Conservation (phyloP, 208 protist species). For the Acanthamoeba castellanii region DNA sequence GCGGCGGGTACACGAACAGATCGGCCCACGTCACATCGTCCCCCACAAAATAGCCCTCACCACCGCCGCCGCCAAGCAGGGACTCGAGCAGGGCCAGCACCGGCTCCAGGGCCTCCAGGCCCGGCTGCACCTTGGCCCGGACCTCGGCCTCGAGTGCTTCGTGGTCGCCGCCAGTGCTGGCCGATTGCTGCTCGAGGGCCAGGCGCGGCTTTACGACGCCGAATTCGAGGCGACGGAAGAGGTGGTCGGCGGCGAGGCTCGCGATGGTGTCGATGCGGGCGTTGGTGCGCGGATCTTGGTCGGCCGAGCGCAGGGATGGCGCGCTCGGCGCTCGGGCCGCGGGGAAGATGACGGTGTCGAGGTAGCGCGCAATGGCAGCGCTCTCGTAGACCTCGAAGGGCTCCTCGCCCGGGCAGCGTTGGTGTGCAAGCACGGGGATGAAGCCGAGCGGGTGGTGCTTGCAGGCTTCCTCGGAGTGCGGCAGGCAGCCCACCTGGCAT, state of each 20-base stretch:
- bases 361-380: slow-evolving; percentile 37
- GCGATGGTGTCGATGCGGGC: not conserved
- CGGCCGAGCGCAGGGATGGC: not conserved
- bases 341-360: not conserved
- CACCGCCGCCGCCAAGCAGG: not conserved
- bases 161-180: not conserved
- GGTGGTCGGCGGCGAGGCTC: slow-evolving; percentile 10
- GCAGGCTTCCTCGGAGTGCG: not conserved
- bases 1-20: slow-evolving; percentile 24
- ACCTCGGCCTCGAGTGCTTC: not conserved
- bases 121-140: not conserved
- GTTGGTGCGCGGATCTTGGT: not conserved
- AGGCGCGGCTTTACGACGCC: slow-evolving; percentile 40
- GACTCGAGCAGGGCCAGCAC: not conserved
- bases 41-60: not conserved
- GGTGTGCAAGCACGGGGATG: not conserved
- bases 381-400: slow-evolving; percentile 30
- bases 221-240: slow-evolving; percentile 21
- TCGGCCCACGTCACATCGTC: slow-evolving; percentile 35
- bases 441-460: slow-evolving; percentile 41
- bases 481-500: not conserved
- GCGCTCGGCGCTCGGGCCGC: not conserved
- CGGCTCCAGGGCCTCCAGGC: not conserved
- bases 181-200: not conserved
- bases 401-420: not conserved